Percentiles rank a stretch among this genome's conserved stretches.
These are phyloP conservation scores for Suillus lakei DNA, from an alignment of 768 basidiomycete species.

Conservation along the genomic window DNA sequence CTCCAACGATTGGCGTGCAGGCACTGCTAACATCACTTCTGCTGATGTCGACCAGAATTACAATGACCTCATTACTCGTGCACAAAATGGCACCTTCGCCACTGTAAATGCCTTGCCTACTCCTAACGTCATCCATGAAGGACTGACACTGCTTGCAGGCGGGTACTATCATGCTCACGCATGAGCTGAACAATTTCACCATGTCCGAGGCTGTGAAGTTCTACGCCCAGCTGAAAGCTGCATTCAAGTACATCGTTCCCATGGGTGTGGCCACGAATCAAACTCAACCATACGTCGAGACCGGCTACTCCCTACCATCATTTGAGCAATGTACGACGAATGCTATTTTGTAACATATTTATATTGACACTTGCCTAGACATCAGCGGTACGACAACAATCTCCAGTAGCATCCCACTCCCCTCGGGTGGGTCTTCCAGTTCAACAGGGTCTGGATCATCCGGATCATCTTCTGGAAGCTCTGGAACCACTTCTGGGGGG, in stretches of 20 bases:
- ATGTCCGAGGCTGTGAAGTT: conserved; percentile 64
- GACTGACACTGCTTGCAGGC: conserved; percentile 29
- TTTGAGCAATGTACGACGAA: conserved; percentile 51
- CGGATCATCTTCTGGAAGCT: background rate
- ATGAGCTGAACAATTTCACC: conserved; percentile 65
- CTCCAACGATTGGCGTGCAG: conserved; percentile 75
- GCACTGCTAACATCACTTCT: conserved; percentile 47
- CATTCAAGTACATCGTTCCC: conserved; percentile 56
- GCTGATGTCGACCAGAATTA: conserved; percentile 59
- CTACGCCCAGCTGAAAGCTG: conserved; percentile 47
- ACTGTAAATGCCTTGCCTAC: conserved; percentile 30
- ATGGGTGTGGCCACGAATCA: conserved; percentile 55
- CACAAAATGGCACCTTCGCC: conserved; percentile 46
- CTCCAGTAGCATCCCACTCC: background rate
- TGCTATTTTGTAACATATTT: background rate
- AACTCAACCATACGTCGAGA: conserved; percentile 57
- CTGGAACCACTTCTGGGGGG: background rate
- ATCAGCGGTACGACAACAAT: conserved; percentile 31
- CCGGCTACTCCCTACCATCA: conserved; percentile 43
- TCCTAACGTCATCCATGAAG: too few relatives aligned
- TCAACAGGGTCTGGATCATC: conserved; percentile 13
- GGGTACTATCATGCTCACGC: conserved; percentile 59
- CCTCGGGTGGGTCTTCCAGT: conserved; percentile 7
- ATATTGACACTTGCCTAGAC: conserved; percentile 17
- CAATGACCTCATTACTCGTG: conserved; percentile 51